A percentile compares a stretch with the other conserved stretches of the same genome.
phyloP scores from a whole-genome alignment of 2,329 filamentous ascomycete genomes.

The Diaporthe humulicola region DNA sequence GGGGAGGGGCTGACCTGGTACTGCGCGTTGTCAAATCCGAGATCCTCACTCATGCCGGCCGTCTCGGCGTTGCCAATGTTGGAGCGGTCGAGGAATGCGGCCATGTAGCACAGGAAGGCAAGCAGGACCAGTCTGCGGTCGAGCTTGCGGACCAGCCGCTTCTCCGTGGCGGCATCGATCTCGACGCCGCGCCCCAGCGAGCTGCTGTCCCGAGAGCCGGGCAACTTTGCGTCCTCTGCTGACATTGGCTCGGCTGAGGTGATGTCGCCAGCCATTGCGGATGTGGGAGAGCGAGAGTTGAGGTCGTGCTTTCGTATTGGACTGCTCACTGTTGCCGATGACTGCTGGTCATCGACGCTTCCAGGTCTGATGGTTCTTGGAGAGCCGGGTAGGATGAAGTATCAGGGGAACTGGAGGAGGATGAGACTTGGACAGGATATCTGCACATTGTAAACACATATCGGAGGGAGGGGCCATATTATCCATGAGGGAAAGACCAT shows the following conservation, averaged over 20 bases:
- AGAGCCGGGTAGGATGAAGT: neutral
- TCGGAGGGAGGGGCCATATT: too few species aligned
- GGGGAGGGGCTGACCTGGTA: slow-evolving; percentile 54
- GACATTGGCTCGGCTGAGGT: neutral
- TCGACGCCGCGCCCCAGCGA: slow-evolving; percentile 19
- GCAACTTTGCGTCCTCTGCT: neutral
- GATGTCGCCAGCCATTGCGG: slow-evolving; percentile 29
- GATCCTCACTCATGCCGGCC: slow-evolving; percentile 52
- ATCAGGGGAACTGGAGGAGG: neutral
- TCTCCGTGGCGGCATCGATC: slow-evolving; percentile 49
- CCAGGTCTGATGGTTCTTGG: neutral
- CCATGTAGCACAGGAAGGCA: slow-evolving; percentile 49
- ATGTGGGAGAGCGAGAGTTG: too few species aligned
- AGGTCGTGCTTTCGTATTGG: neutral
- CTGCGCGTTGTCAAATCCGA: slow-evolving; percentile 53
- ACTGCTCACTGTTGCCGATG: neutral
- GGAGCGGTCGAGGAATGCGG: slow-evolving; percentile 54
- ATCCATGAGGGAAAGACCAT: neutral
- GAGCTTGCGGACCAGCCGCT: slow-evolving; percentile 51
- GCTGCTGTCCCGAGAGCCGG: neutral
- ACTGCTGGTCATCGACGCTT: neutral
- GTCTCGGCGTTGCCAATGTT: slow-evolving; percentile 56
- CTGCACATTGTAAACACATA: neutral
- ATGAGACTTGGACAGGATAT: neutral
- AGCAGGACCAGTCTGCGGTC: slow-evolving; percentile 50